These are phyloP conservation scores for Globisporangium parvum DNA, from an alignment of 352 stramenopile genomes.

Conservation along the genomic window DNA sequence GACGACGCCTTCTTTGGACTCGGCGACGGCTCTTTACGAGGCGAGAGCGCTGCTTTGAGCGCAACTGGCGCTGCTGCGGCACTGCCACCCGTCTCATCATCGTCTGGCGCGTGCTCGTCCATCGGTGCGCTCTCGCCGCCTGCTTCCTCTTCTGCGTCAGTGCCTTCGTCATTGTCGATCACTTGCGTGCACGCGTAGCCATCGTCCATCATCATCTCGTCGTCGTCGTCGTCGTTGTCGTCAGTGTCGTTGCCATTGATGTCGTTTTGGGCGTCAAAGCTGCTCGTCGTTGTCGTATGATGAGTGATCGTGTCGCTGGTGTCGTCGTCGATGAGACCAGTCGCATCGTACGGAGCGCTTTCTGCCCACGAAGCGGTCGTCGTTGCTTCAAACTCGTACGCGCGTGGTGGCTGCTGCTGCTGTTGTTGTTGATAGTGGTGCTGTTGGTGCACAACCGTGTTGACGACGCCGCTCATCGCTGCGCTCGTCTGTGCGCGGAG, in stretches of 20 bases:
- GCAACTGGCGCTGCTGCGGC: no score
- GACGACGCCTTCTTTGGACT: not conserved
- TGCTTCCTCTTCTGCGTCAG: slow-evolving; percentile 5
- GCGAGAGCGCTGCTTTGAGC: not conserved
- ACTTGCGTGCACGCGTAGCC: slow-evolving; percentile 5
- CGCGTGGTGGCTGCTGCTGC: no score
- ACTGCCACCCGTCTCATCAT: not conserved
- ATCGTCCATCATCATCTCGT: slow-evolving; percentile 8
- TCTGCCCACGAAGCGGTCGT: not conserved
- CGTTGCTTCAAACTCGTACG: no score
- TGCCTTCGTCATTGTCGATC: slow-evolving; percentile 10
- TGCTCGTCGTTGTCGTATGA: slow-evolving; percentile 5
- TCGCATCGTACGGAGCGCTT: not conserved
- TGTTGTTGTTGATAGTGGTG: no score
- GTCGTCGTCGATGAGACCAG: not conserved
- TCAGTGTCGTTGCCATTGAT: slow-evolving; percentile 3
- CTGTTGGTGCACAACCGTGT: no score
- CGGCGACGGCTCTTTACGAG: not conserved
- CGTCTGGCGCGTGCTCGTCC: not conserved
- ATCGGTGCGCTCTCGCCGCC: slow-evolving; percentile 2
- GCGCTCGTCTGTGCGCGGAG: no score
- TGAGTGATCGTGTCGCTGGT: slow-evolving; percentile 9
- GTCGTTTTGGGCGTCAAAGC: slow-evolving; percentile 1
- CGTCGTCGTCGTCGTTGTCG: slow-evolving; percentile 11
- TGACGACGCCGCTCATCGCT: no score